Evolutionary conservation across 1,284 basidiomycete species (phyloP), one percentile per base, ranked within the genome.

Genomic region (Ustanciosporium gigantosporum): DNA sequence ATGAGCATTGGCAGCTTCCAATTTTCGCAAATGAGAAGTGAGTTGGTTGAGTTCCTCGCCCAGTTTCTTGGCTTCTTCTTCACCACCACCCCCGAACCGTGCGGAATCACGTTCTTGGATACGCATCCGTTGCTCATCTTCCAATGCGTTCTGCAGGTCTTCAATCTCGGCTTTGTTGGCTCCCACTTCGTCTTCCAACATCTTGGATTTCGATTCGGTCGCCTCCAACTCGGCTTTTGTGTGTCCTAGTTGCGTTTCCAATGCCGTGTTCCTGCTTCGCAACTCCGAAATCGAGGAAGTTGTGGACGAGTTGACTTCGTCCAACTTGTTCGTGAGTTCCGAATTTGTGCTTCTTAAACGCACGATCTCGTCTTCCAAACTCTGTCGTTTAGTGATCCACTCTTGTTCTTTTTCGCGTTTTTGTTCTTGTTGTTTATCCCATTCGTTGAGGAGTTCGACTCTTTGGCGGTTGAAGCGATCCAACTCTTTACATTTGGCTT

Each of bases 391-490:
- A 0, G 46, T 3, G 3, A 27, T 34, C 61, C 66, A 73, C 5
- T 53, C 64, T 1, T 49, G 37, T 31, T 71, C 55, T 16, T 61
- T 56, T 3, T 55, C 16, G 5, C 46, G 47, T 4, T 44, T 36
- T 22, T 51, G 31, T 14, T 59, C 68, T 25, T 70, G 65, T 36
- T 51, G 49, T 20, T 58, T 46, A 15, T 75, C 72, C 73, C 73
- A 75, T 22, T 74, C 67, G 31, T 59, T 39, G 16, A 72, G 39
- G 25, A 73, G 44, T 34, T 71, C 71, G 19, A 68, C 58, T n/a
- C 70, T 45, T 35, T 74, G 66, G 16, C 59, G 52, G 32, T 72
- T 61, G 43, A 68, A 64, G 19, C 61, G 49, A 21, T 75, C 71
- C 15, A 74, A 39, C 36, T 75, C 70, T 23, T 65, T 66, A 40